phyloP scores from a whole-genome alignment of 2,329 filamentous ascomycete species.

The Delphinella strobiligena region DNA sequence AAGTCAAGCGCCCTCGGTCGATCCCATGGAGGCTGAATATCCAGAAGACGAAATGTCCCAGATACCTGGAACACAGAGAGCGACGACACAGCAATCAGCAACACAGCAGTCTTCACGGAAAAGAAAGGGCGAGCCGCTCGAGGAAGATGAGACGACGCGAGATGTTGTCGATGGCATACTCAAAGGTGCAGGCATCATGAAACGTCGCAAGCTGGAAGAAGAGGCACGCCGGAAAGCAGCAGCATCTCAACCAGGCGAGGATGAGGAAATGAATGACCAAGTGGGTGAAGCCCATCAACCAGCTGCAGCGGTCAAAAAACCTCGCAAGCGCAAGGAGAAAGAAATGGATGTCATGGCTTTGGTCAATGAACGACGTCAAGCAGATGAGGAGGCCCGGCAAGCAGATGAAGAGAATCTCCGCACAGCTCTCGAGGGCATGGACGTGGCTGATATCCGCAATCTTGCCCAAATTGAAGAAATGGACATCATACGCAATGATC shows the following conservation, averaged over 20 bases:
- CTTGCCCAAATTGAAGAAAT: constrained; percentile 70
- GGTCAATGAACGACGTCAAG: constrained; percentile 41
- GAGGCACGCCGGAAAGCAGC: constrained; percentile 1
- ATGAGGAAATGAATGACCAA: neutral
- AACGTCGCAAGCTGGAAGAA: constrained; percentile 58
- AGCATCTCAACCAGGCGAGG: constrained; percentile 1
- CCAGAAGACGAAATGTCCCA: neutral
- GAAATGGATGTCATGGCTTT: constrained; percentile 59
- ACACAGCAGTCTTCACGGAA: constrained; percentile 15
- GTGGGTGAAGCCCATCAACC: no score
- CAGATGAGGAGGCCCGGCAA: constrained; percentile 41
- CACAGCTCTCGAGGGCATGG: constrained; percentile 48
- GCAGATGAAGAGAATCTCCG: constrained; percentile 54
- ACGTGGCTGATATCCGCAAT: constrained; percentile 60
- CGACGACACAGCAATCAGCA: constrained; percentile 16
- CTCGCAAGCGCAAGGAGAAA: constrained; percentile 40
- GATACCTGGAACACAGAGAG: constrained; percentile 15
- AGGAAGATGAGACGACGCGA: constrained; percentile 13
- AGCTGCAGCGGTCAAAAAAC: constrained; percentile 16
- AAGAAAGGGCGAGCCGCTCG: constrained; percentile 13
- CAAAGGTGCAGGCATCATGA: constrained; percentile 65
- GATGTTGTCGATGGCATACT: constrained; percentile 61
- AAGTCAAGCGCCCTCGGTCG: constrained; percentile 13
- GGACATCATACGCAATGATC: constrained; percentile 39
- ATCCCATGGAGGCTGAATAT: constrained; percentile 13